Evolutionary conservation across 768 basidiomycete species (phyloP).

Genomic region (Clitopilus hobsonii): DNA sequence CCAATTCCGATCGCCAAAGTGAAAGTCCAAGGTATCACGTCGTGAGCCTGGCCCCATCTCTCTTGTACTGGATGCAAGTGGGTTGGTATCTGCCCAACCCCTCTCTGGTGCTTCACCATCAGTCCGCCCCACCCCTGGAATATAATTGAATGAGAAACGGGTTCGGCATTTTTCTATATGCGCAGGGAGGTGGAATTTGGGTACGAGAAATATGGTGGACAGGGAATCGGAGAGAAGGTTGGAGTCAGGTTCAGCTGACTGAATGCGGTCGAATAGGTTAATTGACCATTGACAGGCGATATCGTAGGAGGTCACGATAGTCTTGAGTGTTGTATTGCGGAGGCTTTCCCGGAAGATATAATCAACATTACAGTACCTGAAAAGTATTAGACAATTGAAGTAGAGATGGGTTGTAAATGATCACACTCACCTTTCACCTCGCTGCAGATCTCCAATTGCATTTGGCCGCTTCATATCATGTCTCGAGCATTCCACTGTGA

Average conservation of each 20-base stretch:
- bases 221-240: neutral
- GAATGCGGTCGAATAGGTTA: neutral
- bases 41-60: neutral
- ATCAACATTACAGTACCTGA: neutral
- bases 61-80: neutral
- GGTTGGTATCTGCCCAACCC: neutral
- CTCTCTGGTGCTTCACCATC: conserved; percentile 6
- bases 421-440: conserved; percentile 11
- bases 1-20: neutral
- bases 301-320: conserved; percentile 3
- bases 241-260: neutral
- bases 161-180: conserved; percentile 3
- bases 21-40: neutral
- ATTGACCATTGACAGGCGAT: conserved; percentile 5
- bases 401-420: too few species aligned
- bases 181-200: neutral
- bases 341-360: conserved; percentile 6
- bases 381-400: too few species aligned
- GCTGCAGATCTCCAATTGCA: conserved; percentile 10
- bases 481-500: conserved; percentile 5
- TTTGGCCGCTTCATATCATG: conserved; percentile 7
- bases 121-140: neutral
- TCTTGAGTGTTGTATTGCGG: neutral
- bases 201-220: neutral
- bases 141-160: conserved; percentile 13